Evolutionary conservation across 352 stramenopile species (phyloP), one percentile per base, ranked within the genome.

Genomic region (Pythium utonaiense): DNA sequence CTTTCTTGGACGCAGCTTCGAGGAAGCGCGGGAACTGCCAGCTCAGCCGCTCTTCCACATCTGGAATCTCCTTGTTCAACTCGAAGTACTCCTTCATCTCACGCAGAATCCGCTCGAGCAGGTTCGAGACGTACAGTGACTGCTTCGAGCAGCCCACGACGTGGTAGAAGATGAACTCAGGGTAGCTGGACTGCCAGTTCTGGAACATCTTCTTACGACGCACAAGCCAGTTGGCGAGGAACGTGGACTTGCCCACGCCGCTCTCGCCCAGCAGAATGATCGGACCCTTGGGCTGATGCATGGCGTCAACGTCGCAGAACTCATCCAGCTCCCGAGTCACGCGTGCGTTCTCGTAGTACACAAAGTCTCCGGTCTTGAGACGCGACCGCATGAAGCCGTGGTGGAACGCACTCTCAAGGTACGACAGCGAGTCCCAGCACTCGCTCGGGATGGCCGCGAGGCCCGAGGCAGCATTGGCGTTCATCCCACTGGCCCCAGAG

Each of bases 41-140:
- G 48, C 86, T 91, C 17, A 97, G 69, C 28, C 88, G 83, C 60
- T 96, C 88, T 61, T 95, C 82, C 19, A 90, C 73, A 22, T 91
- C 79, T 25, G 91, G 84, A 13, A 96, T 83, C 12, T 84, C 75
- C 58, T 93, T 91, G 48, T 74, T 86, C 1, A 97, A 74, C 56
- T 97, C 89, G 62, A 98, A 98, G 67, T 93, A 91, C 47, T 94
- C 76, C 40, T 96, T 96, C 24, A 98, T 82, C 58, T 93, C 87
- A 6, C 78, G 83, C 34, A 97, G 52, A 19, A 98, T 86, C 44
- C 92, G 78, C 47, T 95, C 79, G 5, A 97, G 72, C 10, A 97
- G 62, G 50, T 93, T 90, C 1, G 87, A 89, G 12, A 97, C 86
- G 40, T 83, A 85, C 24, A 86, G 89, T 12, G 83, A 96, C 61